Evolutionary conservation across 1,139 yeast species (phyloP).

Genomic region (Blastobotrys proliferans): DNA sequence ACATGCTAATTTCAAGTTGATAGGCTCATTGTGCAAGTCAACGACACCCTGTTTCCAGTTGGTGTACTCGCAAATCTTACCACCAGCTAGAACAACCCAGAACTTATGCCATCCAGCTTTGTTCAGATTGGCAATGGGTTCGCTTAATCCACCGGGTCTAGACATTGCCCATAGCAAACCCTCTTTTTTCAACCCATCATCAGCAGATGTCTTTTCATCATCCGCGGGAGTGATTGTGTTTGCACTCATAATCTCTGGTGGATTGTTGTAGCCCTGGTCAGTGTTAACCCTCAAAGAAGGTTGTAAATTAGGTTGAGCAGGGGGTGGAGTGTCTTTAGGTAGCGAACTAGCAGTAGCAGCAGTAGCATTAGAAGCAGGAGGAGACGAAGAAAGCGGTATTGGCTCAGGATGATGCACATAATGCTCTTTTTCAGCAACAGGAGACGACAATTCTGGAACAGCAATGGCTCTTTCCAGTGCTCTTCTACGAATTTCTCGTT

Average conservation of each 20-base stretch:
- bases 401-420: slow-evolving; percentile 6
- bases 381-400: background rate
- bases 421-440: slow-evolving; percentile 8
- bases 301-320: background rate
- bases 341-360: background rate
- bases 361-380: background rate
- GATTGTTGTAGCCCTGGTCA: slow-evolving; percentile 8
- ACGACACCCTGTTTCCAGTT: slow-evolving; percentile 72
- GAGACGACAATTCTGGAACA: slow-evolving; percentile 15
- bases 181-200: slow-evolving; percentile 32
- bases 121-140: slow-evolving; percentile 61
- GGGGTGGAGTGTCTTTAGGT: background rate
- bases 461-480: slow-evolving; percentile 33
- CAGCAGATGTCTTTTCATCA: background rate
- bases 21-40: slow-evolving; percentile 61
- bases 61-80: slow-evolving; percentile 64
- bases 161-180: slow-evolving; percentile 60
- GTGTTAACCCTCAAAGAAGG: slow-evolving; percentile 5
- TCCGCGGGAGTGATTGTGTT: too few species aligned
- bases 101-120: slow-evolving; percentile 82
- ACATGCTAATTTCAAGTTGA: slow-evolving; percentile 67
- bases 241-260: background rate
- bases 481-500: slow-evolving; percentile 38
- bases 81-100: slow-evolving; percentile 74
- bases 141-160: slow-evolving; percentile 37